A percentile compares a stretch with the other conserved stretches of the same genome.
These are phyloP conservation scores for Chrysosporium queenslandicum DNA, from an alignment of 2,329 filamentous ascomycete genomes.

Conservation along the genomic window DNA sequence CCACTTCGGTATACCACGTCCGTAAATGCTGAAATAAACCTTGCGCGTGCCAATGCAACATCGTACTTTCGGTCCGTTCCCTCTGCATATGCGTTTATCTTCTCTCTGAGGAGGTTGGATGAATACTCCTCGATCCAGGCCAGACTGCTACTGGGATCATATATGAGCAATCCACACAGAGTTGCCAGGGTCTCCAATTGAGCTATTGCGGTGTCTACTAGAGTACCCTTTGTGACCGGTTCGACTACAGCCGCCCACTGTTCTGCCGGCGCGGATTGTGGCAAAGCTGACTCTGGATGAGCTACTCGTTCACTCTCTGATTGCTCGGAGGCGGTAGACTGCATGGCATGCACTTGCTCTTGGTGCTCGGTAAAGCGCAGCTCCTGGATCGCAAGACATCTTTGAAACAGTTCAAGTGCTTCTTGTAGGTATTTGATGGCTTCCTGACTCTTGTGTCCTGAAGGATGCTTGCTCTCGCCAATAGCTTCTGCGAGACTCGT, in stretches of 20 bases:
- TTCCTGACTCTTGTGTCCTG: slow-evolving; percentile 35
- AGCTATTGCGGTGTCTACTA: slow-evolving; percentile 59
- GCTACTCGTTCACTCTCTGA: slow-evolving; percentile 12
- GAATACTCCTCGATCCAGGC: slow-evolving; percentile 52
- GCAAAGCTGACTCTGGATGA: slow-evolving; percentile 17
- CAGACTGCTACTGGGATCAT: slow-evolving; percentile 36
- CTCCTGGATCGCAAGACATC: slow-evolving; percentile 47
- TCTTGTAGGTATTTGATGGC: slow-evolving; percentile 49
- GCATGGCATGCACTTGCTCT: slow-evolving; percentile 34
- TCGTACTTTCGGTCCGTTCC: slow-evolving; percentile 41
- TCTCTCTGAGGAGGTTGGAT: slow-evolving; percentile 43
- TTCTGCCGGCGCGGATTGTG: slow-evolving; percentile 37
- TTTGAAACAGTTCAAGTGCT: slow-evolving; percentile 50
- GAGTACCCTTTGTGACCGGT: slow-evolving; percentile 52
- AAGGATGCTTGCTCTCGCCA: slow-evolving; percentile 43
- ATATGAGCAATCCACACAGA: slow-evolving; percentile 42
- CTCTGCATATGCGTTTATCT: slow-evolving; percentile 45
- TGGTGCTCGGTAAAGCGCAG: slow-evolving; percentile 39
- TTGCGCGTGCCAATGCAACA: slow-evolving; percentile 46
- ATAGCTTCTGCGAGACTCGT: slow-evolving; percentile 55
- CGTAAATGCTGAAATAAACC: slow-evolving; percentile 47
- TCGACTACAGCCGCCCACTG: slow-evolving; percentile 60
- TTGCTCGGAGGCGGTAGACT: slow-evolving; percentile 18
- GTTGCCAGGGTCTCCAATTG: slow-evolving; percentile 49
- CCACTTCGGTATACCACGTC: slow-evolving; percentile 48